Conservation (phyloP, 106 monocot species). For the Platanthera zijinensis region DNA sequence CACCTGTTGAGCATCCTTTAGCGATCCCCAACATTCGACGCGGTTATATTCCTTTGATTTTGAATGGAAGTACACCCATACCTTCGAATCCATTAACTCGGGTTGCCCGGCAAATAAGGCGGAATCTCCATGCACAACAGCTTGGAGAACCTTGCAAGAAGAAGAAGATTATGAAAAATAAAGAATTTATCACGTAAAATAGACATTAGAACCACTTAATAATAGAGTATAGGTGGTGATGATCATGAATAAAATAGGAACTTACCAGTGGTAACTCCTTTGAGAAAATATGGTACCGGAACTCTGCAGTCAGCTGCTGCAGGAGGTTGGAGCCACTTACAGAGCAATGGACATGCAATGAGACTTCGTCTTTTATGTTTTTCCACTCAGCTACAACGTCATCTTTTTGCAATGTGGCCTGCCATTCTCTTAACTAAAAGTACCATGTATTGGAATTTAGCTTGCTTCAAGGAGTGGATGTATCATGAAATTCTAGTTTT, state of each 20-base stretch:
- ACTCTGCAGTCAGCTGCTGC: conserved; percentile 67
- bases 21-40: conserved; percentile 91
- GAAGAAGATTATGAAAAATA: not conserved
- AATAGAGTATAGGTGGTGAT: not conserved
- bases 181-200: not conserved
- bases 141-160: conserved; percentile 61
- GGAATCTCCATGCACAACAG: conserved; percentile 84
- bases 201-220: not conserved
- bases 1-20: conserved; percentile 73
- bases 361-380: conserved; percentile 53
- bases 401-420: conserved; percentile 57
- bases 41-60: conserved; percentile 63
- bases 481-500: not conserved
- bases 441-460: conserved; percentile 9
- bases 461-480: not conserved
- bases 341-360: conserved; percentile 89
- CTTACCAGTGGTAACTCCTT: conserved; percentile 88
- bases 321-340: conserved; percentile 70
- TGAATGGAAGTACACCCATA: conserved; percentile 91
- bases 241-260: not conserved
- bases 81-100: conserved; percentile 63
- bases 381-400: conserved; percentile 97
- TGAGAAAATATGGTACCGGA: conserved; percentile 86
- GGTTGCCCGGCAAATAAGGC: conserved; percentile 51
- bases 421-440: conserved; percentile 62